phyloP scores from a whole-genome alignment of 2,329 filamentous ascomycete species.

The Lasiodiplodia sp. region DNA sequence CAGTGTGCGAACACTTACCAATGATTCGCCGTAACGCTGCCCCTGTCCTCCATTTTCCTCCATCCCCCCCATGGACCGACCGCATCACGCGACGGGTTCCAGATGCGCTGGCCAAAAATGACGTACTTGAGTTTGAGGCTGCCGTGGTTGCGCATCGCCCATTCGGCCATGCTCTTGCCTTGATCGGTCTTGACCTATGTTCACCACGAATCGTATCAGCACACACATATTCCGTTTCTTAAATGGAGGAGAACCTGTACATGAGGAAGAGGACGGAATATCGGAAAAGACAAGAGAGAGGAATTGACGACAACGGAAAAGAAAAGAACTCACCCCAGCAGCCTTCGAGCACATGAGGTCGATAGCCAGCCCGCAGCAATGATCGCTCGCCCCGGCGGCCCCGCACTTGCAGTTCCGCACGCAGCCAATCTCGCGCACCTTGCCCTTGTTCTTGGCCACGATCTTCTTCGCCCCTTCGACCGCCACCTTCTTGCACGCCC shows the following conservation, averaged over 20 bases:
- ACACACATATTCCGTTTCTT: neutral
- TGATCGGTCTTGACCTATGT: neutral
- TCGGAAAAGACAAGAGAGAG: neutral
- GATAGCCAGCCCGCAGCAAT: neutral
- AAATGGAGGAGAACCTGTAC: neutral
- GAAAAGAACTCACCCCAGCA: neutral
- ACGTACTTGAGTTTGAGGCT: neutral
- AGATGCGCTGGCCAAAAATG: neutral
- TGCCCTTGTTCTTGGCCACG: neutral
- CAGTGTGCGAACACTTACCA: neutral
- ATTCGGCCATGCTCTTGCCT: neutral
- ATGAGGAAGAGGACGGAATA: neutral
- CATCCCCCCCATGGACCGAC: neutral
- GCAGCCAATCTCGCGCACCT: neutral
- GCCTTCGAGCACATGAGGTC: neutral
- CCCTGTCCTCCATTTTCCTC: neutral
- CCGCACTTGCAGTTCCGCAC: neutral
- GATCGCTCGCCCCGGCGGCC: neutral
- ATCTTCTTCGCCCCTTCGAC: neutral
- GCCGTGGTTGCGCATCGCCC: neutral
- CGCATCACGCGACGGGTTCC: neutral
- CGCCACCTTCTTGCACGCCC: constrained; percentile 1
- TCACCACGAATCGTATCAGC: neutral
- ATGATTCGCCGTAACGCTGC: neutral
- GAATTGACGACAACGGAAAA: neutral